phyloP scores from a whole-genome alignment of 176 grass and related monocot genomes.

The Pontederia paniculata region DNA sequence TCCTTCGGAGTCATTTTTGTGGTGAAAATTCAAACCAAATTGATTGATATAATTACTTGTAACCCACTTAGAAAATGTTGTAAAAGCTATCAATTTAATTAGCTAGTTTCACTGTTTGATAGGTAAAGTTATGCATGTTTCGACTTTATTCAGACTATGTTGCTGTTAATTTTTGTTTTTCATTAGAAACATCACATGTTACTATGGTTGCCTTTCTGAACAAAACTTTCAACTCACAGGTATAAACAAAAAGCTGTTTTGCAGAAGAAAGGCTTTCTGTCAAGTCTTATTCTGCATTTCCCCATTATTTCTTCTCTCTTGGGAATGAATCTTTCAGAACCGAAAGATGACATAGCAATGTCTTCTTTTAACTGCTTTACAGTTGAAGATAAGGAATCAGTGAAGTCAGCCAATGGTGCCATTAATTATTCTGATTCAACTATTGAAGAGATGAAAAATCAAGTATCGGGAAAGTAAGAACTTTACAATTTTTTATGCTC shows the following conservation, averaged over 20 bases:
- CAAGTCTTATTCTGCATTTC: conserved; percentile 41
- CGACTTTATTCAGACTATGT: too few species aligned
- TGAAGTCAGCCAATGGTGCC: conserved; percentile 16
- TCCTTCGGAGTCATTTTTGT: too few species aligned
- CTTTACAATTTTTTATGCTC: conserved; percentile 6
- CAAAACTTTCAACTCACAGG: conserved; percentile 17
- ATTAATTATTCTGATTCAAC: conserved; percentile 20
- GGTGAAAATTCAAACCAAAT: too few species aligned
- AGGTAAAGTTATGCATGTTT: too few species aligned
- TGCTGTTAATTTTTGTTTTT: background rate
- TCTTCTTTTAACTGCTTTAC: conserved; percentile 18
- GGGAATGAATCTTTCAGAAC: conserved; percentile 30
- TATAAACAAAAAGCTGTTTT: conserved; percentile 27
- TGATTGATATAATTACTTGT: too few species aligned
- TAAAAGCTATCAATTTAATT: too few species aligned
- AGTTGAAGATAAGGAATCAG: background rate
- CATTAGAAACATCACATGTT: background rate
- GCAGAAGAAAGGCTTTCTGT: conserved; percentile 50
- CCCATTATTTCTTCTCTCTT: conserved; percentile 67
- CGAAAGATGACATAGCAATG: conserved; percentile 14
- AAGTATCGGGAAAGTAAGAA: conserved; percentile 33
- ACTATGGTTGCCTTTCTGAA: conserved; percentile 6
- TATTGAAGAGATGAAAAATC: conserved; percentile 31
- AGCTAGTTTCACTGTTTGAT: too few species aligned
- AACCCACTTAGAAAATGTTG: too few species aligned